Conservation (phyloP, 495 filamentous ascomycete species). For the Filosporella fistucella region DNA sequence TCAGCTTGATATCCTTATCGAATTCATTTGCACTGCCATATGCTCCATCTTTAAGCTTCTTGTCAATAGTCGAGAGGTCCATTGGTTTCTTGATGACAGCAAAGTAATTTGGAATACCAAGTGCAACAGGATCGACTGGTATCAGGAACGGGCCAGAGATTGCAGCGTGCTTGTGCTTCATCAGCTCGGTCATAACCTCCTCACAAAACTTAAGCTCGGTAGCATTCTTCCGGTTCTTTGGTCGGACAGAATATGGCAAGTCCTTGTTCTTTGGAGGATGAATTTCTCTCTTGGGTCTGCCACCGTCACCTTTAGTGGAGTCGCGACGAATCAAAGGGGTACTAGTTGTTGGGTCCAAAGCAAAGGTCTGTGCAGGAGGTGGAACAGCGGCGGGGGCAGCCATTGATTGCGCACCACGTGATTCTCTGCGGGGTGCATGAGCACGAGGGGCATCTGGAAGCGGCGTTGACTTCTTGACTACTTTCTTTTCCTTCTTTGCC, state of each 20-base stretch:
- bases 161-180: conserved; percentile 63
- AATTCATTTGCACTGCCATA: conserved; percentile 85
- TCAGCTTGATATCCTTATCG: conserved; percentile 72
- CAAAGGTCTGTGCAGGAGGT: conserved; percentile 55
- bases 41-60: conserved; percentile 73
- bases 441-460: conserved; percentile 34
- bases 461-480: conserved; percentile 37
- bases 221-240: conserved; percentile 87
- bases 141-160: conserved; percentile 67
- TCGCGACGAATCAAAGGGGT: conserved; percentile 92
- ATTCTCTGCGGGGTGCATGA: conserved; percentile 33
- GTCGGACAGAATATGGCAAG: conserved; percentile 73
- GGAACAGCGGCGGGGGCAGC: conserved; percentile 36
- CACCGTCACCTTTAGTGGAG: conserved; percentile 66
- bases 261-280: conserved; percentile 86
- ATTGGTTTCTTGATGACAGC: conserved; percentile 94
- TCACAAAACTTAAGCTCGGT: conserved; percentile 89
- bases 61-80: conserved; percentile 76
- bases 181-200: conserved; percentile 70
- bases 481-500: conserved; percentile 35
- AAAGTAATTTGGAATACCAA: conserved; percentile 92
- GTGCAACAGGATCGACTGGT: conserved; percentile 88
- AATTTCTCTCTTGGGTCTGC: conserved; percentile 87
- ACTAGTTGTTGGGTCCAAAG: conserved; percentile 68
- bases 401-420: conserved; percentile 29